A percentile compares a stretch with the other conserved stretches of the same genome.
These are phyloP conservation scores for Plantago elongata DNA, from an alignment of 257 asterid species.

Conservation along the genomic window DNA sequence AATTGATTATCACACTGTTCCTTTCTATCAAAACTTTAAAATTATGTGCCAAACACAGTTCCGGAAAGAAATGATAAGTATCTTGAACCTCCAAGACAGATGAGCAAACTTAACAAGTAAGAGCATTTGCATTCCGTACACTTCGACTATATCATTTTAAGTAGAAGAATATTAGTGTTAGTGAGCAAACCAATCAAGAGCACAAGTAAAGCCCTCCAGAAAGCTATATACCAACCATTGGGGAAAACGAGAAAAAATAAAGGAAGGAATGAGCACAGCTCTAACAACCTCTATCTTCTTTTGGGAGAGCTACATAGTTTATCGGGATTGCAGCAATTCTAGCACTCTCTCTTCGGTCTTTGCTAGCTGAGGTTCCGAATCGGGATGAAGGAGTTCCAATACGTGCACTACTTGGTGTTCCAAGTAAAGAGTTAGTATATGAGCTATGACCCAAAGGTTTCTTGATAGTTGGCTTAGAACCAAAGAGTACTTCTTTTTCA, in stretches of 20 bases:
- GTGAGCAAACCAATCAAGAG: background rate
- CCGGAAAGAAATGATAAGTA: background rate
- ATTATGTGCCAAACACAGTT: background rate
- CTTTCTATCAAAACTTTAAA: background rate
- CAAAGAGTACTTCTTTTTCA: conserved; percentile 59
- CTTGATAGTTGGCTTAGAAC: conserved; percentile 49
- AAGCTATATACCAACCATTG: conserved; percentile 17
- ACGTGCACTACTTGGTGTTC: conserved; percentile 55
- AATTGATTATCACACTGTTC: background rate
- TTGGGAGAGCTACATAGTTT: conserved; percentile 69
- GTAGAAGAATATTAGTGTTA: too few relatives aligned
- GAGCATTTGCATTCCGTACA: background rate
- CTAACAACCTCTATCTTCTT: conserved; percentile 45
- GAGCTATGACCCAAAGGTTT: conserved; percentile 59
- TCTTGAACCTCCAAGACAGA: background rate
- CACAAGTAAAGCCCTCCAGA: conserved; percentile 10
- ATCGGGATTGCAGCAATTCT: conserved; percentile 46
- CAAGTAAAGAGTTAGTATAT: conserved; percentile 36
- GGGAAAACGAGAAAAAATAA: conserved; percentile 3
- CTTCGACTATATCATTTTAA: background rate
- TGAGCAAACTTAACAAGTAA: background rate
- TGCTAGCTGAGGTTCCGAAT: conserved; percentile 35
- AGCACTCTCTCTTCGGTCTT: conserved; percentile 51
- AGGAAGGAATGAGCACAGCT: background rate
- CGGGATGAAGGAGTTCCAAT: conserved; percentile 42